A percentile compares a stretch with the other conserved stretches of the same genome.
Evolutionary conservation across 2,329 filamentous ascomycete species (phyloP).

Genomic region (Aspergillus luchuensis): DNA sequence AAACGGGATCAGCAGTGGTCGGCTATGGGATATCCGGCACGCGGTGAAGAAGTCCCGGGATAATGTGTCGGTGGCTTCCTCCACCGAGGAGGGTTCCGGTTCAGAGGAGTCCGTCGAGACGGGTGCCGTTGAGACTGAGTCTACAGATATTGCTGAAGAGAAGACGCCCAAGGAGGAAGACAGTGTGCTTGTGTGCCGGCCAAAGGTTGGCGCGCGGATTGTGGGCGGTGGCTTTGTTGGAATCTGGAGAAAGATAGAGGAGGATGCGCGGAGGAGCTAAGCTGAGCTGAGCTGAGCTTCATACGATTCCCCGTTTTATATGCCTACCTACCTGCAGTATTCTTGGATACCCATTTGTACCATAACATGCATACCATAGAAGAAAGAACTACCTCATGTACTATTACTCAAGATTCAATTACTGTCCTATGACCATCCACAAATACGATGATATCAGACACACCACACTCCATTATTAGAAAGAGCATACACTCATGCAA

Average conservation of each 20-base stretch:
- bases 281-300: background rate
- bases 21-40: conserved; percentile 50
- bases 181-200: conserved; percentile 54
- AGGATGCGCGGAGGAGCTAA: conserved; percentile 24
- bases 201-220: conserved; percentile 52
- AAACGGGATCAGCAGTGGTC: conserved; percentile 48
- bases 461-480: too few relatives aligned
- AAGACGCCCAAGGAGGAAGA: conserved; percentile 28
- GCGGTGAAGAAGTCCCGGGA: conserved; percentile 40
- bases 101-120: conserved; percentile 13
- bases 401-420: background rate
- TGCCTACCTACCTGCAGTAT: background rate
- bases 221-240: conserved; percentile 56
- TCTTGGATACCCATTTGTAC: background rate
- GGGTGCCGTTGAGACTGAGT: conserved; percentile 15
- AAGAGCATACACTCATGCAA: too few relatives aligned
- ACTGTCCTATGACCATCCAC: too few relatives aligned
- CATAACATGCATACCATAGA: background rate
- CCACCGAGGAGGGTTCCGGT: conserved; percentile 15
- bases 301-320: too few relatives aligned
- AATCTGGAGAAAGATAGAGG: conserved; percentile 49
- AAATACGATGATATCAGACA: too few relatives aligned
- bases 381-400: background rate
- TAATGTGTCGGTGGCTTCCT: conserved; percentile 38
- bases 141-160: conserved; percentile 9